Evolutionary conservation across 1,284 basidiomycete genomes (phyloP), one percentile per base, ranked within the genome.

Genomic region (Naganishia sp.): DNA sequence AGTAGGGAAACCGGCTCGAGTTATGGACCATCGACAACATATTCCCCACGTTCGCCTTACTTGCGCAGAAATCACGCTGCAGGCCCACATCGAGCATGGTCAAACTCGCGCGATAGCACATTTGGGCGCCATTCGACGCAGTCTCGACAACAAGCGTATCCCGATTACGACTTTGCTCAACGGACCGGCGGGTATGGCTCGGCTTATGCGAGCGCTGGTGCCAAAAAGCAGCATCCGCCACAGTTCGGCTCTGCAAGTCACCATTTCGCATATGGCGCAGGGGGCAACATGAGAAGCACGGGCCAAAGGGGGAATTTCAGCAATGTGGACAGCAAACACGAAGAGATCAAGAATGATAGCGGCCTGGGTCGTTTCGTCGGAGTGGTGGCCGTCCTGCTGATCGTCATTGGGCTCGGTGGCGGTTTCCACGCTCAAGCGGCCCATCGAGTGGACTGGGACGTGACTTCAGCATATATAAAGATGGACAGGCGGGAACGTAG

Each of bases 81-180:
- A 10, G 68, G 68, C 17, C 68, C 68, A 18, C 68, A 69, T 60
- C 68, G 68, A 17, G 68, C 68, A 25, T 69, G 68, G 68, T 51
- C 66, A 3, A 57, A 49, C 28, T 56, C 60, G 0, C 28, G 50
- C 41, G 49, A 46, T 32, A 56, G 58, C 47, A 41, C 60, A 2
- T 57, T 50, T 15, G 66, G 66, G 2, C 60, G 45, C 9, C 39
- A 50, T 25, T 63, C 60, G 10, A 67, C 66, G 2, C 60, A 63
- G 25, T 57, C 52, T 23, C 66, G 66, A 13, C 60, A 67, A 35
- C 32, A 39, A 1, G 45, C 66, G n/a, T 67, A 61, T 49, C 60
- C 53, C 18, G 66, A 67, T 18, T 67, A 67, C 25, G 60, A 61
- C 39, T 67, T 63, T 46, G 58, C 66, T 1, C 47, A 63, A 56